Evolutionary conservation across 331 rosid species (phyloP).

Genomic region (Arachis monticola): DNA sequence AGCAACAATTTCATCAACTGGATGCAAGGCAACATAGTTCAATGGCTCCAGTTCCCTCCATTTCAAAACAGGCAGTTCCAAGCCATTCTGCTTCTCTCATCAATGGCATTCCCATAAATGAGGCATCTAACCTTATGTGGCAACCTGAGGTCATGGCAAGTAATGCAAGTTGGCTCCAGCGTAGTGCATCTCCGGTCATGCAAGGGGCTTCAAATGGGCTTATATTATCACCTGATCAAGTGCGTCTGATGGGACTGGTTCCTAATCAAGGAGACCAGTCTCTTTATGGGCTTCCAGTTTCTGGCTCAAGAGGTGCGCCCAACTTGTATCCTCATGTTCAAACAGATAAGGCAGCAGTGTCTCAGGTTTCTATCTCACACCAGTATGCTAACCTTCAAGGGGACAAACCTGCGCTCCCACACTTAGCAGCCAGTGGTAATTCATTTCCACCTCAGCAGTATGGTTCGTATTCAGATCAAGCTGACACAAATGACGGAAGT

Average conservation of each 20-base stretch:
- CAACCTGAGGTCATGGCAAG: constrained; percentile 74
- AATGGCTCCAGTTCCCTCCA: constrained; percentile 68
- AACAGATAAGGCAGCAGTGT: constrained; percentile 72
- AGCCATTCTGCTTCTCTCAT: constrained; percentile 74
- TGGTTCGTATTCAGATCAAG: constrained; percentile 66
- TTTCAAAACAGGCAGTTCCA: constrained; percentile 66
- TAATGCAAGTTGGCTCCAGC: constrained; percentile 85
- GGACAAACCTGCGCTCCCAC: constrained; percentile 70
- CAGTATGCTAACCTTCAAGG: constrained; percentile 74
- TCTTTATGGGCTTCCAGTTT: constrained; percentile 86
- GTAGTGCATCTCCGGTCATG: constrained; percentile 77
- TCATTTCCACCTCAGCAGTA: constrained; percentile 68
- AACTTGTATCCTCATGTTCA: constrained; percentile 76
- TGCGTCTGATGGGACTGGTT: constrained; percentile 73
- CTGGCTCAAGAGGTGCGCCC: constrained; percentile 69
- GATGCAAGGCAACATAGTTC: constrained; percentile 83
- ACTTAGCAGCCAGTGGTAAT: constrained; percentile 55
- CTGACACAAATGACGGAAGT: constrained; percentile 68
- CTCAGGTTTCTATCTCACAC: constrained; percentile 70
- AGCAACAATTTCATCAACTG: constrained; percentile 86
- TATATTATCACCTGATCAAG: constrained; percentile 75
- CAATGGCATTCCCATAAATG: constrained; percentile 87
- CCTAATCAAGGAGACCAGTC: constrained; percentile 92
- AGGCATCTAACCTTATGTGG: constrained; percentile 79
- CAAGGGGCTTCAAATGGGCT: constrained; percentile 84